Conservation (phyloP, 2,329 filamentous ascomycete genomes). For the Hypoxylon sp. region DNA sequence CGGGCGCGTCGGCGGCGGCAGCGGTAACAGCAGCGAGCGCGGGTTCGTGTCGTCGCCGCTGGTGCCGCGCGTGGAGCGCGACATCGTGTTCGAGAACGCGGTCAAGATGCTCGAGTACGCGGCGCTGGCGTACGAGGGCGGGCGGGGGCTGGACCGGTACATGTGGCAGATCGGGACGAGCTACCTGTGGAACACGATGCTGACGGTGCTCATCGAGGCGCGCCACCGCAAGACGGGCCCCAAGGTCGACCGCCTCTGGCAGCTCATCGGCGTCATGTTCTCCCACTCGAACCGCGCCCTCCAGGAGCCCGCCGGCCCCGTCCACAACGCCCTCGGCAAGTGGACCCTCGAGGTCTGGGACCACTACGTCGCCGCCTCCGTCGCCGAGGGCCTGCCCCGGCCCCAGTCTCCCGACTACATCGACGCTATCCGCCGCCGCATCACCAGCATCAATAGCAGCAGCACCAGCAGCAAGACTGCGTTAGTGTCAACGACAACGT, state of each 20-base stretch:
- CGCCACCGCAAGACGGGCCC: slow-evolving; percentile 39
- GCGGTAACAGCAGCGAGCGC: no score
- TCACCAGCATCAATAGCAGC: no score
- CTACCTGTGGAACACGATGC: slow-evolving; percentile 44
- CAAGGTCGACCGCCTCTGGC: slow-evolving; percentile 42
- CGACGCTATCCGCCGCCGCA: slow-evolving; percentile 34
- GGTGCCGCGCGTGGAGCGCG: slow-evolving; percentile 32
- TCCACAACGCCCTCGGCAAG: slow-evolving; percentile 40
- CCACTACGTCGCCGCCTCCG: slow-evolving; percentile 34
- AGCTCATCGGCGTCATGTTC: slow-evolving; percentile 38
- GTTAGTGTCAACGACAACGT: no score
- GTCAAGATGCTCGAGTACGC: slow-evolving; percentile 37
- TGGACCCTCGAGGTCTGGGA: slow-evolving; percentile 44
- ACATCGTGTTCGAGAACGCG: slow-evolving; percentile 36
- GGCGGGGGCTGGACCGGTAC: slow-evolving; percentile 39
- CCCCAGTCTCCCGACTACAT: slow-evolving; percentile 36
- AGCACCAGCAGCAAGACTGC: no score
- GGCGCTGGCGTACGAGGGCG: slow-evolving; percentile 26
- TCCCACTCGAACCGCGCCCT: slow-evolving; percentile 36
- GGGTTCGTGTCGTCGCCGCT: no score
- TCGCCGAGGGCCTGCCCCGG: slow-evolving; percentile 30
- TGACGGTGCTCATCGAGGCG: slow-evolving; percentile 44
- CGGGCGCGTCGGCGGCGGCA: no score
- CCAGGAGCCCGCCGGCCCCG: slow-evolving; percentile 31
- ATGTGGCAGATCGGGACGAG: slow-evolving; percentile 41